Evolutionary conservation across 2,329 filamentous ascomycete genomes (phyloP), one percentile per base, ranked within the genome.

Genomic region (Fusarium phyllophilum): DNA sequence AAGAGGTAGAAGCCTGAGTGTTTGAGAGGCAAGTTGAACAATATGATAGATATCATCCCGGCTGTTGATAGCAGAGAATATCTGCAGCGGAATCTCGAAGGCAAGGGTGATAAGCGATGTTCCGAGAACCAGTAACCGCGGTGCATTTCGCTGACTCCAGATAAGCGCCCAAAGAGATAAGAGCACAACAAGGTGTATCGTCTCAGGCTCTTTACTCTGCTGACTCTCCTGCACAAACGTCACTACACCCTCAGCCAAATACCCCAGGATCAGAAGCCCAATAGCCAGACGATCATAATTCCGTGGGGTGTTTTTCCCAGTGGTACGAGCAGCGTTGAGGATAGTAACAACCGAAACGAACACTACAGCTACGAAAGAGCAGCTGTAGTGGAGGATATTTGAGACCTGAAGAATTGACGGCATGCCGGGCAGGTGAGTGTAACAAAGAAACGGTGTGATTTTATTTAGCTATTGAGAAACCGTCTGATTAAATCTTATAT

Each of bases 361-460:
- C 0, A 24, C 33, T 15, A 54, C 39, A 17, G 44, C 42, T 1
- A 56, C 45, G 24, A 62, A 3, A 12, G 70, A 66, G 8, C 68
- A 68, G 39, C 26, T 44, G 42, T 72, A 74, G 66, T 78, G 72
- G 8, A 77, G 74, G n/a, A 44, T 33, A 6, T 42, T 56, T 1
- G 49, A 65, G 15, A 31, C 46, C 61, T 62, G 68, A 22, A 44
- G 29, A 8, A 60, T 59, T 66, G 52, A 51, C n/a, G 56, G 29
- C 72, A 74, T 74, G 66, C 57, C 58, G 38, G 39, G 39, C 44
- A 52, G 54, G 56, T 26, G 18, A 36, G 13, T 13, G 45, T n/a
- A 15, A 34, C 26, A 33, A 22, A 8, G 6, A 18, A 46, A 13
- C 31, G 5, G 22, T 49, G 11, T n/a, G 5, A 18, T 2, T 38